phyloP scores from a whole-genome alignment of 148 eudicot genomes.

The Drosera capensis region DNA sequence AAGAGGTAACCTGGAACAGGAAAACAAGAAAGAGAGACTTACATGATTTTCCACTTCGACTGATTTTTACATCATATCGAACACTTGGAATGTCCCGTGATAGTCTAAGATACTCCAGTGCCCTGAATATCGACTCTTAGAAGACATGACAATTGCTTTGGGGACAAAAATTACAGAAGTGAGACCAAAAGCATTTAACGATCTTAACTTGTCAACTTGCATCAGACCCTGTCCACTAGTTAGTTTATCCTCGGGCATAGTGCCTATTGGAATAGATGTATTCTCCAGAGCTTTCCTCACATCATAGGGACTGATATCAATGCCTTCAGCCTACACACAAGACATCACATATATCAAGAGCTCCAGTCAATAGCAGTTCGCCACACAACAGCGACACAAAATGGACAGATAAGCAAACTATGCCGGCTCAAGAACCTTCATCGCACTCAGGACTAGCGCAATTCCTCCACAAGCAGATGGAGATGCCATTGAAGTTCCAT shows the following conservation, averaged over 20 bases:
- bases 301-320: slow-evolving; percentile 77
- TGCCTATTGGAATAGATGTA: slow-evolving; percentile 55
- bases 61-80: slow-evolving; percentile 60
- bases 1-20: neutral
- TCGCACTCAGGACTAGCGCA: slow-evolving; percentile 81
- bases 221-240: slow-evolving; percentile 88
- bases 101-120: slow-evolving; percentile 63
- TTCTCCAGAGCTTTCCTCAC: slow-evolving; percentile 92
- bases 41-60: slow-evolving; percentile 66
- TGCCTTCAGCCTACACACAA: slow-evolving; percentile 56
- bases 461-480: slow-evolving; percentile 96
- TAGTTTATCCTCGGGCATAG: slow-evolving; percentile 69
- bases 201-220: slow-evolving; percentile 92
- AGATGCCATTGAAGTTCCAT: slow-evolving; percentile 99
- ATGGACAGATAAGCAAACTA: slow-evolving; percentile 9
- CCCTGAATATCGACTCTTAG: slow-evolving; percentile 33
- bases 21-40: slow-evolving; percentile 13
- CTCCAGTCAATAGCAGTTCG: neutral
- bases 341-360: neutral
- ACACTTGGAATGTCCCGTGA: slow-evolving; percentile 44
- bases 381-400: neutral
- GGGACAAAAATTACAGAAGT: slow-evolving; percentile 1
- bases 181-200: neutral
- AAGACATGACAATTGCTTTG: neutral
- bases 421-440: slow-evolving; percentile 59